These are phyloP conservation scores for Kwoniella botswanensis DNA, from an alignment of 768 basidiomycete species.

Conservation along the genomic window DNA sequence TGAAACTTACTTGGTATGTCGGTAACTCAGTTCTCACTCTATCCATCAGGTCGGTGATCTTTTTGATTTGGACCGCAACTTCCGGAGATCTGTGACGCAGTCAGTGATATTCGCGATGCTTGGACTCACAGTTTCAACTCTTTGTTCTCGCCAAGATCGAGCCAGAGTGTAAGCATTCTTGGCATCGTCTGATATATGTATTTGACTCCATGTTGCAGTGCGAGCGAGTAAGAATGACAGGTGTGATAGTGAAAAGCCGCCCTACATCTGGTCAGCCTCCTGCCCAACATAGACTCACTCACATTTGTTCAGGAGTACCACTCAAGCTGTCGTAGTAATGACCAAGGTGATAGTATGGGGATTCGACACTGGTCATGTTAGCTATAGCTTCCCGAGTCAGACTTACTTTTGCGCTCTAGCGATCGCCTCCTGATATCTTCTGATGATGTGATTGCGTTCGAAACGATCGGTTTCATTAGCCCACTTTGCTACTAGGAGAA, in stretches of 20 bases:
- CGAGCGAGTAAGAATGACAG: constrained; percentile 70
- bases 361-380: constrained; percentile 63
- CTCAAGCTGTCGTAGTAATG: constrained; percentile 73
- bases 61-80: constrained; percentile 56
- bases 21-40: constrained; percentile 69
- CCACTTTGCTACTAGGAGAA: constrained; percentile 85
- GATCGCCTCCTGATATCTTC: constrained; percentile 60
- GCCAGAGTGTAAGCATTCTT: constrained; percentile 89
- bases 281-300: constrained; percentile 3
- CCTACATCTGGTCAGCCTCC: constrained; percentile 21
- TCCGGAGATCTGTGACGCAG: constrained; percentile 2
- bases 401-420: constrained; percentile 58
- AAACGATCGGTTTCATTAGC: constrained; percentile 87
- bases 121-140: constrained; percentile 26
- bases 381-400: background rate
- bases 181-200: constrained; percentile 96
- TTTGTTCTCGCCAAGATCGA: constrained; percentile 80
- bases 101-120: background rate
- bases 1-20: constrained; percentile 71
- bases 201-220: constrained; percentile 84
- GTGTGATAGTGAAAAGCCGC: constrained; percentile 58
- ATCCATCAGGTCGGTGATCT: constrained; percentile 67
- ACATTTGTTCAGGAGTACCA: constrained; percentile 22
- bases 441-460: constrained; percentile 68
- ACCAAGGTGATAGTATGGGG: constrained; percentile 81